Percentiles rank a stretch among this genome's conserved stretches.
Evolutionary conservation across 768 basidiomycete species (phyloP).

Genomic region (Amanita subjunquillea): DNA sequence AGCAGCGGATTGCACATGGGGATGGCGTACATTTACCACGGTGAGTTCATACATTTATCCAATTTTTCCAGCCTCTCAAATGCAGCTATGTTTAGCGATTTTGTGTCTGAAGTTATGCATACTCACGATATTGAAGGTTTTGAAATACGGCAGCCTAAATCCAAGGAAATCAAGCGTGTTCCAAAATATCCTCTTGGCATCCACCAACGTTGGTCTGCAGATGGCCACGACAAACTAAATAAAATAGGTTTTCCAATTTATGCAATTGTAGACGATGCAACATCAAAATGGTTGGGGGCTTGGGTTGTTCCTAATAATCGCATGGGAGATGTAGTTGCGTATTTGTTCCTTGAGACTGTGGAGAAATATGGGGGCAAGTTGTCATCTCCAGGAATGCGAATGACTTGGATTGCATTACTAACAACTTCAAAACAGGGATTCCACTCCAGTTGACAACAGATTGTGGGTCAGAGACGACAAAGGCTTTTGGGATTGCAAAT

Average conservation of each 20-base stretch:
- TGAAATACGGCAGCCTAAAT: background rate
- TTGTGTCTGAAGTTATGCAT: background rate
- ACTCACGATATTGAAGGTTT: background rate
- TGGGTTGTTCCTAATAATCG: conserved; percentile 27
- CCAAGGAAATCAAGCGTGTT: background rate
- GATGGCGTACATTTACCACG: no score
- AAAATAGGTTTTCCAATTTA: conserved; percentile 29
- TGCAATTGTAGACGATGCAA: conserved; percentile 22
- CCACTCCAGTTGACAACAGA: conserved; percentile 12
- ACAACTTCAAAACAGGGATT: background rate
- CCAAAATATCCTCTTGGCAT: conserved; percentile 15
- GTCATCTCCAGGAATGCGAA: no score
- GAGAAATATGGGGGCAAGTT: conserved; percentile 17
- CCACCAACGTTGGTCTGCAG: conserved; percentile 24
- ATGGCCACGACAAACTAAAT: conserved; percentile 30
- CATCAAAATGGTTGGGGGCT: conserved; percentile 18
- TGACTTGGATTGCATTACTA: no score
- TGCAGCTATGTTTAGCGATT: background rate
- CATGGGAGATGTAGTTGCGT: conserved; percentile 16
- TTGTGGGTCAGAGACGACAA: conserved; percentile 10
- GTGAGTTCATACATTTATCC: no score
- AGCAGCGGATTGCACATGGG: no score
- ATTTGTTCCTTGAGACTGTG: conserved; percentile 21
- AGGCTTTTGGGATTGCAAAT: conserved; percentile 11
- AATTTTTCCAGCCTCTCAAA: no score